These are phyloP conservation scores for Talaromyces trachyspermus DNA, from an alignment of 495 filamentous ascomycete genomes.

Conservation along the genomic window DNA sequence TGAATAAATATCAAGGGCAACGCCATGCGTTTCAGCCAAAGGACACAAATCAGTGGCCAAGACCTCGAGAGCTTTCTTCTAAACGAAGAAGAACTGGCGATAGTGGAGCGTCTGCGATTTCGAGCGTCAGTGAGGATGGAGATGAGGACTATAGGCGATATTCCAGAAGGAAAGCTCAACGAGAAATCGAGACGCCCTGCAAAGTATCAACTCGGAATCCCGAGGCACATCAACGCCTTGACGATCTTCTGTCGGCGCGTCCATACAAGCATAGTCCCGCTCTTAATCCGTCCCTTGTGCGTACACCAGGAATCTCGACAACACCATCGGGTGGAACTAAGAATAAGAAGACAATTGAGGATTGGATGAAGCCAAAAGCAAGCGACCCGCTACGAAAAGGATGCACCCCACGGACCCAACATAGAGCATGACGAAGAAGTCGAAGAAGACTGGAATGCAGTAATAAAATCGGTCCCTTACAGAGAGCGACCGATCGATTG, in stretches of 20 bases:
- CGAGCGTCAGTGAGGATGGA: constrained; percentile 1
- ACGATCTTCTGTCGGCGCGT: constrained; percentile 1
- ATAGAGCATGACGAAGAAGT: background rate
- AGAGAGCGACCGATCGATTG: constrained; percentile 45
- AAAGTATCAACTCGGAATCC: background rate
- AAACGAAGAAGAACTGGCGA: constrained; percentile 1
- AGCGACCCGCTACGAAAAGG: background rate
- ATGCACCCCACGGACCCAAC: background rate
- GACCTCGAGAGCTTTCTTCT: background rate
- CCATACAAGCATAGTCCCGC: constrained; percentile 2
- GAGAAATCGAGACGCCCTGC: background rate
- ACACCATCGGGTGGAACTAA: background rate
- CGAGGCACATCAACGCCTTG: constrained; percentile 3
- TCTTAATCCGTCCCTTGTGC: background rate
- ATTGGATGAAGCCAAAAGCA: background rate
- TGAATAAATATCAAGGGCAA: background rate
- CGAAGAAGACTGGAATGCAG: background rate
- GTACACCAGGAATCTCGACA: background rate
- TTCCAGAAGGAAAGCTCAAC: background rate
- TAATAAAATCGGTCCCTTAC: constrained; percentile 25
- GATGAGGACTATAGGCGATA: constrained; percentile 1
- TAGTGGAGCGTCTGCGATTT: background rate
- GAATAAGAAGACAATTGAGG: background rate
- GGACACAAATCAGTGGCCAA: constrained; percentile 5
- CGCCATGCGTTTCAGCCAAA: constrained; percentile 8